These are phyloP conservation scores for Carex parvula DNA, from an alignment of 176 grass and related monocot species.

Conservation along the genomic window DNA sequence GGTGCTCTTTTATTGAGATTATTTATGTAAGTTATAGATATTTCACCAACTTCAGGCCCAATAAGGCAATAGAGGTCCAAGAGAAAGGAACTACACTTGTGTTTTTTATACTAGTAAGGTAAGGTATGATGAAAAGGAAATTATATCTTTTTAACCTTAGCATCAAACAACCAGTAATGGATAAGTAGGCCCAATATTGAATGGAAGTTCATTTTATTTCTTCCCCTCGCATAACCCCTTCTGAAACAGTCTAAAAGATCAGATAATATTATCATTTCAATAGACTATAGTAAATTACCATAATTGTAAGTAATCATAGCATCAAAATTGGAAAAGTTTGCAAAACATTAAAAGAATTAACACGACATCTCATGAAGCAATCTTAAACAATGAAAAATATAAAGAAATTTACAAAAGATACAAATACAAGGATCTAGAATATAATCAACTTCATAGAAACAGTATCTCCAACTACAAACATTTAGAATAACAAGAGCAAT, in stretches of 20 bases:
- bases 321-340: neutral
- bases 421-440: neutral
- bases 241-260: too few relatives aligned
- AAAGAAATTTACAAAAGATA: neutral
- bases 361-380: neutral
- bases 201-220: neutral
- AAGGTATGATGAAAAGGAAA: neutral
- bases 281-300: neutral
- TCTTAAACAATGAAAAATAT: neutral
- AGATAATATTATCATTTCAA: neutral
- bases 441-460: neutral
- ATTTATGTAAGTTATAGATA: neutral
- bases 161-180: neutral
- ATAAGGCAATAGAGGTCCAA: neutral
- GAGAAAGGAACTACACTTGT: neutral
- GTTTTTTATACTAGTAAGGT: neutral
- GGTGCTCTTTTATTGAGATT: constrained; percentile 4
- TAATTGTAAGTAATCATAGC: neutral
- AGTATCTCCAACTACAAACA: neutral
- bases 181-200: neutral
- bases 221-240: neutral
- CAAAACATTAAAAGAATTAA: neutral
- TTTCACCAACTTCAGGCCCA: neutral
- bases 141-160: neutral
- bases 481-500: neutral